Conservation (phyloP, 2,329 filamentous ascomycete species). For the Tolypocladium tundrense region DNA sequence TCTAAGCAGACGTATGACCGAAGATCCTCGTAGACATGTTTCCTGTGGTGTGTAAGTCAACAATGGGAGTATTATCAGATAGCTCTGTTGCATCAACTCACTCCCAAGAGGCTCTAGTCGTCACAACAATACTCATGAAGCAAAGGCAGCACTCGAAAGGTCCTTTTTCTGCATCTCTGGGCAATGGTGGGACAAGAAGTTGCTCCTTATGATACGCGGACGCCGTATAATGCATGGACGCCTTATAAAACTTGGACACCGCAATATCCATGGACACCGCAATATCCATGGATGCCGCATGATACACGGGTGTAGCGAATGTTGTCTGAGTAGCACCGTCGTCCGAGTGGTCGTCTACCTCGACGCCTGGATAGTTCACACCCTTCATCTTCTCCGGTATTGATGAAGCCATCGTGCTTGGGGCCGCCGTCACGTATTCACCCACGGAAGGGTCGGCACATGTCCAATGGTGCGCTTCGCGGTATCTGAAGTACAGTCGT, state of each 20-base stretch:
- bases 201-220: slow-evolving; percentile 8
- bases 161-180: slow-evolving; percentile 10
- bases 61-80: neutral
- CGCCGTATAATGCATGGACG: no score
- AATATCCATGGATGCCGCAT: no score
- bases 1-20: slow-evolving; percentile 26
- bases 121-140: slow-evolving; percentile 21
- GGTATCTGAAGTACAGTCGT: slow-evolving; percentile 25
- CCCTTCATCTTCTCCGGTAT: slow-evolving; percentile 9
- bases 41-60: slow-evolving; percentile 7
- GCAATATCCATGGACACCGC: no score
- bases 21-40: slow-evolving; percentile 26
- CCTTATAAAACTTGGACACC: no score
- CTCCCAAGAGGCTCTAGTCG: slow-evolving; percentile 18
- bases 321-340: slow-evolving; percentile 16
- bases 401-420: slow-evolving; percentile 13
- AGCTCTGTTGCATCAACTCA: slow-evolving; percentile 6
- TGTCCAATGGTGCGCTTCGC: slow-evolving; percentile 23
- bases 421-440: neutral
- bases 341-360: slow-evolving; percentile 13
- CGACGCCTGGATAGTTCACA: neutral
- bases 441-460: no score
- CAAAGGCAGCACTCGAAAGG: slow-evolving; percentile 30
- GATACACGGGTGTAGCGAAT: slow-evolving; percentile 8
- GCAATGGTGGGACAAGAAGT: slow-evolving; percentile 12